phyloP scores from a whole-genome alignment of 225 moss, liverwort and hornwort species.

The Polytrichum commune region DNA sequence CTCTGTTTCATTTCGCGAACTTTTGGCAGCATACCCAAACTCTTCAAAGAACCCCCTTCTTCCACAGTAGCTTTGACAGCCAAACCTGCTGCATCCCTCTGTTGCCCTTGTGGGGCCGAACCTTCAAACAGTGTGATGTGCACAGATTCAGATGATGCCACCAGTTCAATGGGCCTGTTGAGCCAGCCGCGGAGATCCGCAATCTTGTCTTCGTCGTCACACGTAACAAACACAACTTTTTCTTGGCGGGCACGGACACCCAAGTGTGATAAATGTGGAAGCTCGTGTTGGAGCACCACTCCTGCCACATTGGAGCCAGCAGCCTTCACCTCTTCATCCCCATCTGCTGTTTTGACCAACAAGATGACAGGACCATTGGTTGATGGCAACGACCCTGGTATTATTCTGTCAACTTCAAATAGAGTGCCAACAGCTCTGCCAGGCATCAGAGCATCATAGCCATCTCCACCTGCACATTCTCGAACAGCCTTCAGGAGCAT shows the following conservation, averaged over 20 bases:
- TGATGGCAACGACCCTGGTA: slow-evolving; percentile 71
- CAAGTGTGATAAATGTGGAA: slow-evolving; percentile 95
- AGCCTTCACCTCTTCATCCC: slow-evolving; percentile 98
- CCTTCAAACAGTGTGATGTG: slow-evolving; percentile 37
- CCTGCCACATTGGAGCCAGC: slow-evolving; percentile 85
- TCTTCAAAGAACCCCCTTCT: slow-evolving; percentile 11
- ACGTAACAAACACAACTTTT: slow-evolving; percentile 83
- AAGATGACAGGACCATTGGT: slow-evolving; percentile 66
- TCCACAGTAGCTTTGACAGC: slow-evolving; percentile 10
- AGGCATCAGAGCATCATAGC: slow-evolving; percentile 91
- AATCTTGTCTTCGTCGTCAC: slow-evolving; percentile 83
- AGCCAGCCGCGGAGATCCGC: slow-evolving; percentile 44
- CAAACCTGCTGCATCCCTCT: slow-evolving; percentile 20
- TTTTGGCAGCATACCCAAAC: slow-evolving; percentile 21
- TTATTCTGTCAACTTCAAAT: slow-evolving; percentile 77
- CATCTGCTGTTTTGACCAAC: slow-evolving; percentile 86
- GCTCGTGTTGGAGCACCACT: slow-evolving; percentile 86
- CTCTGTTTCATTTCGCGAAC: slow-evolving; percentile 44
- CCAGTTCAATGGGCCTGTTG: slow-evolving; percentile 53
- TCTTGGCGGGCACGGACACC: slow-evolving; percentile 97
- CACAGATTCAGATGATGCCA: slow-evolving; percentile 76
- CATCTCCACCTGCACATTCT: slow-evolving; percentile 65
- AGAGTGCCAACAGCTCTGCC: slow-evolving; percentile 72
- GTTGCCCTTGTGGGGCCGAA: slow-evolving; percentile 14
- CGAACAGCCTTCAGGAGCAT: slow-evolving; percentile 84